Evolutionary conservation across 352 stramenopile species (phyloP), one percentile per base, ranked within the genome.

Genomic region (Thalassiosira hispida): DNA sequence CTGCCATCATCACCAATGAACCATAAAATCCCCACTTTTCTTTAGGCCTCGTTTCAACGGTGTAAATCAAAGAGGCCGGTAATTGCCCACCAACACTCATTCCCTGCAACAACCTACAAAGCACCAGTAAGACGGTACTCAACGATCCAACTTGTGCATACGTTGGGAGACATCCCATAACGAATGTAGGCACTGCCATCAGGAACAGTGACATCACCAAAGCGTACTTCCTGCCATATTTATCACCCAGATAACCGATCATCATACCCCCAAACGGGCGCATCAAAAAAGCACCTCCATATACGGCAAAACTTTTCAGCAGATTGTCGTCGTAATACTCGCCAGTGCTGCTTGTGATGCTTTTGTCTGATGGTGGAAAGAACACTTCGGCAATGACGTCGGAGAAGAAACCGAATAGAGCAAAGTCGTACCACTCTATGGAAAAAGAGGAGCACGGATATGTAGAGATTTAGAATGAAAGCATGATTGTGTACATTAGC

Each of bases 1-100:
- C 87, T 46, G 84, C 74, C 38, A 77, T 63, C 66, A 89, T 88
- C 7, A 90, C 78, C n/a, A 88, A 75, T 18, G 68, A 57, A 9
- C 89, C 87, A 74, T 89, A 93, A 42, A 86, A 88, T 35, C 89
- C 89, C 79, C 83, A 90, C 14, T 81, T 47, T 53, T 89, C 70
- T 55, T 84, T 83, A n/a, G 79, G 73, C 35, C 71, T 69, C 18
- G 46, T 71, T 27, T 90, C 86, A 2, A 90, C 52, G 3, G 83
- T 90, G 64, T 87, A 90, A 44, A 90, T 67, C 44, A 88, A 56
- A 49, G 38, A 76, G 11, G 77, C 70, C 20, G 88, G 84, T 1
- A 92, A 52, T 52, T 92, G 83, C 0, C 86, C 86, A 12, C 86
- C 86, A 33, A 88, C 83, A 53, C 52, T 77, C 25, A 92, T 64